Base-by-base conservation (phyloP, 352 stramenopile genomes). In the Phytophthora meadii region DNA sequence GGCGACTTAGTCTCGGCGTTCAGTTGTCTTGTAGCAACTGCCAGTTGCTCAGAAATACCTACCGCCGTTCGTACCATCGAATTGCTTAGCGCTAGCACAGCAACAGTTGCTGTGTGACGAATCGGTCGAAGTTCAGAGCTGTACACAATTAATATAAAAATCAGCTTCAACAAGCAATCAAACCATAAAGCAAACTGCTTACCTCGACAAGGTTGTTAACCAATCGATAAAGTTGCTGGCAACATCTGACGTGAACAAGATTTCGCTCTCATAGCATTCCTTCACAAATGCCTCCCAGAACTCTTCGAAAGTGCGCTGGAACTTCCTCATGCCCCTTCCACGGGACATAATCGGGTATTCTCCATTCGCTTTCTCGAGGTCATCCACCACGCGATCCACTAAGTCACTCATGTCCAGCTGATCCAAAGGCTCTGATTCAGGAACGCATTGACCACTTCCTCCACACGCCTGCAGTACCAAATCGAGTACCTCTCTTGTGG, bases 51-150 rank as follows among this genome's bases (percentile, higher is more conserved):
- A 6, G 68, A 72, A 44, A 94, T 74, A 8, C 67, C 79, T 9
- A 69, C 50, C 7, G 77, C 79, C 17, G 76, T 82, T 12, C 74
- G 74, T 11, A 93, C 81, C 17, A 96, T 72, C 5, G 75, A 83
- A 61, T 79, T 89, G 5, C 81, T 86, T 7, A 96, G 44, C 14
- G 81, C 78, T 48, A 93, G 84, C 0, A 83, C 73, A 39, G 81
- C 85, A 54, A 96, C 65, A n/a, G 81, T 91, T 8, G 81, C 65
- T 2, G 87, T 93, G 52, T 96, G 88, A 12, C 88, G 84, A 67
- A 95, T 82, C 1, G 87, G 87, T 39, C 88, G 87, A 28, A 96
- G 68, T 72, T 95, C 87, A 28, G 88, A 86, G 47, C 88, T 96
- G 44, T 19, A 44, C 12, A 57, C 12, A 24, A 53, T 36, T 32